Conservation (phyloP, 371 early-diverging fungal genomes). For the Saksenaea oblongispora region DNA sequence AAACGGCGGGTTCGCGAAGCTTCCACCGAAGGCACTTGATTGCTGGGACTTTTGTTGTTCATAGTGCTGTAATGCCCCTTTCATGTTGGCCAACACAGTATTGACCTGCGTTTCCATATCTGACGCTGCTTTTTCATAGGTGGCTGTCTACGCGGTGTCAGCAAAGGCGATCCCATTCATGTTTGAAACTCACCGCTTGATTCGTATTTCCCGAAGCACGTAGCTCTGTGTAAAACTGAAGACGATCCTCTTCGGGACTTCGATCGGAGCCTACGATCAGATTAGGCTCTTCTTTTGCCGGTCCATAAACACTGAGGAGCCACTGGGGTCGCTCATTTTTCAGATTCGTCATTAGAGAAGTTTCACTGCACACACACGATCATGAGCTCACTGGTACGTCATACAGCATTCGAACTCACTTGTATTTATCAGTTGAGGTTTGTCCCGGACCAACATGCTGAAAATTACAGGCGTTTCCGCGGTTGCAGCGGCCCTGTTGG, state of each 20-base stretch:
- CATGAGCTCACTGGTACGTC: neutral
- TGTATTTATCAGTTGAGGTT: constrained; percentile 26
- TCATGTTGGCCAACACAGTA: constrained; percentile 29
- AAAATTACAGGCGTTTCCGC: constrained; percentile 48
- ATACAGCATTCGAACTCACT: constrained; percentile 23
- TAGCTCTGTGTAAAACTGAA: constrained; percentile 49
- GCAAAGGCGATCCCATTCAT: neutral
- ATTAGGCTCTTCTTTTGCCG: constrained; percentile 69
- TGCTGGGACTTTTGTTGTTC: constrained; percentile 33
- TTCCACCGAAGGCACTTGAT: constrained; percentile 32
- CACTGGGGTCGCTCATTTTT: constrained; percentile 52
- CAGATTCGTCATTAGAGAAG: constrained; percentile 42
- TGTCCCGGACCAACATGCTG: constrained; percentile 31
- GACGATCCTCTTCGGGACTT: constrained; percentile 61
- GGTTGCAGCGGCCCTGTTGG: constrained; percentile 44
- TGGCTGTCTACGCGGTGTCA: constrained; percentile 18
- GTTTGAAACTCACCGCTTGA: constrained; percentile 40
- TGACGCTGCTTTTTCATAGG: constrained; percentile 24
- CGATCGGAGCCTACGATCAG: constrained; percentile 58
- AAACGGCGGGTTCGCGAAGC: constrained; percentile 20
- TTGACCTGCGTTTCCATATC: constrained; percentile 38
- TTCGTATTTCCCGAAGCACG: constrained; percentile 28
- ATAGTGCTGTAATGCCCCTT: constrained; percentile 41
- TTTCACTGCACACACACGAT: constrained; percentile 23
- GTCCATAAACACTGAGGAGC: constrained; percentile 56